phyloP scores from a whole-genome alignment of 1,284 basidiomycete genomes.

The Mycosarcoma maydis region DNA sequence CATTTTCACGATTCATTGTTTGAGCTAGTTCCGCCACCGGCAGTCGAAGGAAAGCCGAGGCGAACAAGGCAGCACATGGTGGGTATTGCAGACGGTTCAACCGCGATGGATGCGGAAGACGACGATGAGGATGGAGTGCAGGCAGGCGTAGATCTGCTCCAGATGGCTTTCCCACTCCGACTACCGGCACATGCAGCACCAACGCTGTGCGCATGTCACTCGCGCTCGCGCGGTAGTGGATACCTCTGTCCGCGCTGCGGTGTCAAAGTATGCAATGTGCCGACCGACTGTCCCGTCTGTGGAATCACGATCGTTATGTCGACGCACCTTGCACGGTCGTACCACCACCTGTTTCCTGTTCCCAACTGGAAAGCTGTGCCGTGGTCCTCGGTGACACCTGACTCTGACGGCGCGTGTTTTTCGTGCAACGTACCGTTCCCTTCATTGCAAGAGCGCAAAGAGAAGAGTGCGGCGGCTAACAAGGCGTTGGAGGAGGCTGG shows the following conservation, averaged over 20 bases:
- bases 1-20: slow-evolving; percentile 95
- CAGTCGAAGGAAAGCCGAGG: slow-evolving; percentile 36
- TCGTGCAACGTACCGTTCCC: slow-evolving; percentile 53
- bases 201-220: slow-evolving; percentile 84
- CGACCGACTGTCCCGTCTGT: slow-evolving; percentile 96
- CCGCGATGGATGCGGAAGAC: too few relatives aligned
- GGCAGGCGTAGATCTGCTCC: slow-evolving; percentile 77
- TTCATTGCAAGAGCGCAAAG: slow-evolving; percentile 1
- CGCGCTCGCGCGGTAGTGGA: slow-evolving; percentile 76
- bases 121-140: slow-evolving; percentile 23
- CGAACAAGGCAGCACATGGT: too few relatives aligned
- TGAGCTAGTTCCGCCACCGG: slow-evolving; percentile 85
- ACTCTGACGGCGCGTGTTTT: slow-evolving; percentile 29
- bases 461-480: slow-evolving; percentile 13
- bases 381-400: slow-evolving; percentile 22
- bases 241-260: slow-evolving; percentile 94
- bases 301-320: slow-evolving; percentile 97
- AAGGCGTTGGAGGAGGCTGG: slow-evolving; percentile 36
- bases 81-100: too few relatives aligned
- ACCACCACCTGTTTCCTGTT: slow-evolving; percentile 92
- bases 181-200: slow-evolving; percentile 54
- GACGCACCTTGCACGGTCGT: slow-evolving; percentile 93
- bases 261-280: slow-evolving; percentile 94
- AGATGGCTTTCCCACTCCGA: slow-evolving; percentile 87
- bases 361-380: slow-evolving; percentile 77